phyloP scores from a whole-genome alignment of 768 basidiomycete species.

The Tulasnella calospora region DNA sequence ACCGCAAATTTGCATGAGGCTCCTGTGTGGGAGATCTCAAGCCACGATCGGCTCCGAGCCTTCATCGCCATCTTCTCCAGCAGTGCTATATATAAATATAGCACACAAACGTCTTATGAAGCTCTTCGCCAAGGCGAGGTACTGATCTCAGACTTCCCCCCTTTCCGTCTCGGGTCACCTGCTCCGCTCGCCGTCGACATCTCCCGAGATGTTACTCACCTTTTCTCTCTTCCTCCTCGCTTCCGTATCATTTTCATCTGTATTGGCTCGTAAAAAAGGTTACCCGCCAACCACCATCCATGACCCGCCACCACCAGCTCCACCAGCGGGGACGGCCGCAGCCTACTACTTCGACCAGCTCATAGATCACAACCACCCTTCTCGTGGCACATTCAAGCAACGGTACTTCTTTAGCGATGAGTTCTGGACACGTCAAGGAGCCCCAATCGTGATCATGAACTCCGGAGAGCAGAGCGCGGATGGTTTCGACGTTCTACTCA shows the following conservation, averaged over 20 bases:
- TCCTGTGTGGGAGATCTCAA: background rate
- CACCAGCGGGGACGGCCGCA: background rate
- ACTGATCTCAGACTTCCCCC: too few species aligned
- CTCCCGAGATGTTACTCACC: too few species aligned
- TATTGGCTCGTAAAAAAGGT: background rate
- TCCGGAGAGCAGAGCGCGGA: conserved; percentile 22
- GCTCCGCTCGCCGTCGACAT: background rate
- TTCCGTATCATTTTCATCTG: background rate
- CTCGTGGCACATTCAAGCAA: conserved; percentile 28
- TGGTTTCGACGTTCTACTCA: background rate
- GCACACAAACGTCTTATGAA: too few species aligned
- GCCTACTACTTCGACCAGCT: conserved; percentile 25
- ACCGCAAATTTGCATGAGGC: too few species aligned
- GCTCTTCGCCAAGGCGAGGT: too few species aligned
- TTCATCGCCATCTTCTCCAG: background rate
- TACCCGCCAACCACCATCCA: background rate
- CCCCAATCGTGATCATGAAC: conserved; percentile 20
- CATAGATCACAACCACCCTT: conserved; percentile 27
- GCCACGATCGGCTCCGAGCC: background rate
- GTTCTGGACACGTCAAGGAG: background rate
- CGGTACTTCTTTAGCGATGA: conserved; percentile 23
- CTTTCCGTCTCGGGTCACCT: background rate
- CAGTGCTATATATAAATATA: background rate
- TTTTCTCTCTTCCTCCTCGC: too few species aligned
- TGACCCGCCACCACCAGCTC: background rate